A percentile compares a stretch with the other conserved stretches of the same genome.
Conservation (phyloP, 2,329 filamentous ascomycete species). For the Gliomastix tumulicola region DNA sequence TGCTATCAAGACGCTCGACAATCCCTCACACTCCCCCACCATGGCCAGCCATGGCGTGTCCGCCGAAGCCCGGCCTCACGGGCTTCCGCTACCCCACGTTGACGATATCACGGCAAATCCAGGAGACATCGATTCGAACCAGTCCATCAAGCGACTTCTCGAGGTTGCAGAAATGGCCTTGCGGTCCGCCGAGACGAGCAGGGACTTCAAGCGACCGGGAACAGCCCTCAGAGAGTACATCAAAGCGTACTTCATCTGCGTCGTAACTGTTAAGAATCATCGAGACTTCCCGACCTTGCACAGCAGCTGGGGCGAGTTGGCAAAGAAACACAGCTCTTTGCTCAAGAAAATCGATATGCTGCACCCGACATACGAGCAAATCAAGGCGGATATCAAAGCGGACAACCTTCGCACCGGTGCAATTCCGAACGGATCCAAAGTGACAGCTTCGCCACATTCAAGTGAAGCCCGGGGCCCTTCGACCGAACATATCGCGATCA, state of each 20-base stretch:
- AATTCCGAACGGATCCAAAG: conserved; percentile 24
- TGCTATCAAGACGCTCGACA: too few relatives aligned
- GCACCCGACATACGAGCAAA: conserved; percentile 42
- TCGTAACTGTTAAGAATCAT: conserved; percentile 70
- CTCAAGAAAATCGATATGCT: conserved; percentile 41
- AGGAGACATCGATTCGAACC: conserved; percentile 38
- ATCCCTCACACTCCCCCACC: too few relatives aligned
- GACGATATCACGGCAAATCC: conserved; percentile 41
- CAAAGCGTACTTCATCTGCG: conserved; percentile 69
- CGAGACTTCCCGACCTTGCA: conserved; percentile 64
- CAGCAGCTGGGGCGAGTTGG: conserved; percentile 40
- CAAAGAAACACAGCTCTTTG: conserved; percentile 40
- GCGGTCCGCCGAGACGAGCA: conserved; percentile 52
- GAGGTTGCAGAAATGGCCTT: conserved; percentile 45
- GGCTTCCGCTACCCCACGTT: conserved; percentile 39
- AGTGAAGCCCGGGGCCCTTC: background rate
- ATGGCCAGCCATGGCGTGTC: conserved; percentile 18
- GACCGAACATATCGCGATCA: background rate
- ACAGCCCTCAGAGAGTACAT: conserved; percentile 79
- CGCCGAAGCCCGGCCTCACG: conserved; percentile 16
- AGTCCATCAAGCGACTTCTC: conserved; percentile 46
- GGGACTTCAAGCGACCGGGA: conserved; percentile 62
- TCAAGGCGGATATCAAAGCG: conserved; percentile 53
- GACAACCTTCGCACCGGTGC: conserved; percentile 59
- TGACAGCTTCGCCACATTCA: background rate